phyloP scores from a whole-genome alignment of 805 yeast genomes.

The Candida endomychidarum region DNA sequence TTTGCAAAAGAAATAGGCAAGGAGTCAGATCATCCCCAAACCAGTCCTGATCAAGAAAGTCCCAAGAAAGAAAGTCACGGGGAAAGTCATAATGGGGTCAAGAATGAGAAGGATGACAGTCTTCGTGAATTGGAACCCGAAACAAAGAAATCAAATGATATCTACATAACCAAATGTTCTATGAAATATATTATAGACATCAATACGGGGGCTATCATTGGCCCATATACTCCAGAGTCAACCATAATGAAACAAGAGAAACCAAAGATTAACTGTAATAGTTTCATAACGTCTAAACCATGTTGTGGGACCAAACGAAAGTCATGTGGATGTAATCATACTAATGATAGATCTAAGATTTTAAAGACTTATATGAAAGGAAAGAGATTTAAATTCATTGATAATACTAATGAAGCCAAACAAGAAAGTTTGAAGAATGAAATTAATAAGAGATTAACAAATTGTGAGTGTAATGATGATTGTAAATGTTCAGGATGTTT shows the following conservation, averaged over 20 bases:
- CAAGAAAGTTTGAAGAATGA: constrained; percentile 14
- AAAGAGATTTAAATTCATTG: constrained; percentile 16
- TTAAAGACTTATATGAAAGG: constrained; percentile 29
- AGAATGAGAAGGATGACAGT: neutral
- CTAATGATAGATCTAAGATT: constrained; percentile 36
- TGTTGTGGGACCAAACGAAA: constrained; percentile 30
- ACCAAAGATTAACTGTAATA: constrained; percentile 28
- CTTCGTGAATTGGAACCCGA: constrained; percentile 17
- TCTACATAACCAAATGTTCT: constrained; percentile 33
- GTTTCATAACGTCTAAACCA: constrained; percentile 33
- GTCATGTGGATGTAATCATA: constrained; percentile 32
- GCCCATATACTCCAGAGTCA: constrained; percentile 30
- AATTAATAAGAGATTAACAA: constrained; percentile 10
- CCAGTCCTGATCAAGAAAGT: too few relatives aligned
- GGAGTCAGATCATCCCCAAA: too few relatives aligned
- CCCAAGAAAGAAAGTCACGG: too few relatives aligned
- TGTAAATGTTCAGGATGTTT: constrained; percentile 40
- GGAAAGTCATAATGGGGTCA: too few relatives aligned
- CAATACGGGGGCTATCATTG: constrained; percentile 36
- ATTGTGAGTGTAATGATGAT: constrained; percentile 35
- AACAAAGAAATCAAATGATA: constrained; percentile 4
- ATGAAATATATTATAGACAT: constrained; percentile 42
- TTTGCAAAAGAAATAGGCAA: constrained; percentile 43
- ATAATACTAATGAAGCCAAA: constrained; percentile 16
- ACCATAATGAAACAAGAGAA: constrained; percentile 20